phyloP scores from a whole-genome alignment of 1,284 basidiomycete genomes.

The Amylostereum areolatum region DNA sequence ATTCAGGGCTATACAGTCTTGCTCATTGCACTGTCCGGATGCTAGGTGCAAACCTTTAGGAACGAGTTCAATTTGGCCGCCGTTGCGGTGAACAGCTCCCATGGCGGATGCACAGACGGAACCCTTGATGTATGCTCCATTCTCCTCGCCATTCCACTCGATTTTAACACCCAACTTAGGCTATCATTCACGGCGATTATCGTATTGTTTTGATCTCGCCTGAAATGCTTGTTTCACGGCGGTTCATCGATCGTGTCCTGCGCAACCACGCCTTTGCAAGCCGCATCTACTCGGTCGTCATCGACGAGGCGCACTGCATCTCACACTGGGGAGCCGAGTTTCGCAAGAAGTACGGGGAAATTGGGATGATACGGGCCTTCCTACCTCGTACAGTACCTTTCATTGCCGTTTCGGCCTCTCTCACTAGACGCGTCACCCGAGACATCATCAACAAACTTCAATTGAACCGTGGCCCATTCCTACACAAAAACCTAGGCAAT shows the following conservation, averaged over 20 bases:
- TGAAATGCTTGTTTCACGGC: background rate
- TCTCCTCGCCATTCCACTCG: constrained; percentile 13
- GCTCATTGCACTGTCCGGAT: too few species aligned
- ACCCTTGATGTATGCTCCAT: constrained; percentile 12
- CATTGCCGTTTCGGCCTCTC: background rate
- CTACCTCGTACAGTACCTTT: background rate
- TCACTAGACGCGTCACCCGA: background rate
- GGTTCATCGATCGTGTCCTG: background rate
- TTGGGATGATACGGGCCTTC: background rate
- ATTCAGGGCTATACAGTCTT: too few species aligned
- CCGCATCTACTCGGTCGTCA: background rate
- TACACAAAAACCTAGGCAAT: background rate
- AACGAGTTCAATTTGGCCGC: background rate
- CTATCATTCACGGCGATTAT: background rate
- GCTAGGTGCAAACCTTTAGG: background rate
- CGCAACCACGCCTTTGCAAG: background rate
- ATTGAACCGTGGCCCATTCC: background rate
- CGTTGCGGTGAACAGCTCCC: background rate
- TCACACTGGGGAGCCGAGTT: background rate
- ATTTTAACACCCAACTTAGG: background rate
- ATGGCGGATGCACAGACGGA: background rate
- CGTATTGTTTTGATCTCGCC: background rate
- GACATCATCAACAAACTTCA: background rate
- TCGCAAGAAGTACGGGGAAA: background rate
- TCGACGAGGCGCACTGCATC: background rate